Evolutionary conservation across 371 early-diverging fungal genomes (phyloP), one percentile per base, ranked within the genome.

Genomic region (Vairimorpha apis): DNA sequence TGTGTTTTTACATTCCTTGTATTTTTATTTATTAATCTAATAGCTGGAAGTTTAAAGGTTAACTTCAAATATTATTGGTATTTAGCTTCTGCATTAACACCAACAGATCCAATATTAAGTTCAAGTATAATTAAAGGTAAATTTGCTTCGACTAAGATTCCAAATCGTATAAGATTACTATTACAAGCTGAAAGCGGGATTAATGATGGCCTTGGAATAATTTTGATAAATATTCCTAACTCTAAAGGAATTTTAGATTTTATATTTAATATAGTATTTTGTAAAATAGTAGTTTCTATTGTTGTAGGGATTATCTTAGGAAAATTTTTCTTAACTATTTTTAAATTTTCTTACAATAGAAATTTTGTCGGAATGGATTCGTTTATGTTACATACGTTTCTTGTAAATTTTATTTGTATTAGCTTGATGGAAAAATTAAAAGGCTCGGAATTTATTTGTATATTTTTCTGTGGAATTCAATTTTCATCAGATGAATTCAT

Each of bases 31-130:
- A 53, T 68, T 0, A 53, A 29, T 47, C 8, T 25, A 27, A 5
- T 25, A 8, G 16, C 21, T 7, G 21, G 55, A 4, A n/a, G n/a
- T n/a, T n/a, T n/a, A n/a, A n/a, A n/a, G n/a, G n/a, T n/a, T n/a
- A n/a, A n/a, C 29, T 53, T n/a, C n/a, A n/a, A n/a, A n/a, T n/a
- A n/a, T n/a, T n/a, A n/a, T n/a, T 77, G 78, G 74, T 79, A 65
- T 5, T 85, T 94, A 69, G 91, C 89, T 14, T 90, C 93, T 0
- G 91, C 91, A 70, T 82, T 92, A 4, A 89, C 93, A 5, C 94
- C 94, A 0, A 96, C 95, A 0, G 95, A 96, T 85, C 94, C 95
- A 0, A 92, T 95, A 5, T 79, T 95, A 60, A 90, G 93, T 65
- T 91, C 90, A 83, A 88, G 90, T 0, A 89, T 94, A 21, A 88